phyloP scores from a whole-genome alignment of 2,329 filamentous ascomycete genomes.

The Macrophomina pseudophaseolina region DNA sequence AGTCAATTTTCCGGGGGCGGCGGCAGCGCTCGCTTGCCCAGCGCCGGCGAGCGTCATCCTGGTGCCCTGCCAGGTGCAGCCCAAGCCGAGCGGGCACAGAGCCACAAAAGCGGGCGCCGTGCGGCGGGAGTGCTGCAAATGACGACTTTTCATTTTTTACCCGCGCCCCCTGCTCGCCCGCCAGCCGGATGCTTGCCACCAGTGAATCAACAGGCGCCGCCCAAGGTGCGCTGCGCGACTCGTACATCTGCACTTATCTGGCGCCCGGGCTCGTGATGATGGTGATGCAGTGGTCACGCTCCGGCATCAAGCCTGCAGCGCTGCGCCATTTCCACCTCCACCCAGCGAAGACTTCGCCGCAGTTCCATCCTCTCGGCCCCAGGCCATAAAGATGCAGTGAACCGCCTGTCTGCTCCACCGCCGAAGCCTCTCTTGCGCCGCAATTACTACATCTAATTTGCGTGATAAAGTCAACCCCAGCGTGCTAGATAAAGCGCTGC shows the following conservation, averaged over 20 bases:
- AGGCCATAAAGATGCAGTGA: background rate
- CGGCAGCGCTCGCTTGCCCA: conserved; percentile 10
- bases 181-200: background rate
- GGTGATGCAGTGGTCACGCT: conserved; percentile 7
- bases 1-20: conserved; percentile 20
- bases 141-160: background rate
- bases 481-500: conserved; percentile 19
- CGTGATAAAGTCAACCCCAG: conserved; percentile 3
- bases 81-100: background rate
- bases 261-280: conserved; percentile 7
- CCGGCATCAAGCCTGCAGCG: background rate
- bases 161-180: background rate
- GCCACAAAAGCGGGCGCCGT: too few species aligned
- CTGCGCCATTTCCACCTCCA: background rate
- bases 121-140: background rate
- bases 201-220: background rate
- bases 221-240: conserved; percentile 4
- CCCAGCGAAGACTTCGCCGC: conserved; percentile 5
- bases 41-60: background rate
- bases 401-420: background rate
- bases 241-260: conserved; percentile 9
- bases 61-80: background rate
- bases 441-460: conserved; percentile 20
- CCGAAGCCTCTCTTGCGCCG: conserved; percentile 2
- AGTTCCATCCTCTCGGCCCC: background rate